phyloP scores from a whole-genome alignment of 164 flowering plant species.

The Magnolia changhungtana region DNA sequence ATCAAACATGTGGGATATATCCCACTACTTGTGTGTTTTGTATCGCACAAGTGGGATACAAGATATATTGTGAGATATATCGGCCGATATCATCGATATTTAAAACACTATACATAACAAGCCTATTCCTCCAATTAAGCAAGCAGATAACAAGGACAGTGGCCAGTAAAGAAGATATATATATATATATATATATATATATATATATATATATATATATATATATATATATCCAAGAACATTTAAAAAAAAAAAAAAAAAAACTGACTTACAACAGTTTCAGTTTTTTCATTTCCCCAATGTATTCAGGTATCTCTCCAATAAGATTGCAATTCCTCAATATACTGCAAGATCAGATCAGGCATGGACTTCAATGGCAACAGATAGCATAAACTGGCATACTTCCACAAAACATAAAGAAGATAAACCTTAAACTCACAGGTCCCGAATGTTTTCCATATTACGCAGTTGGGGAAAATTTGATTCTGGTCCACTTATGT shows the following conservation, averaged over 20 bases:
- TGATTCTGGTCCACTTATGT: constrained; percentile 41
- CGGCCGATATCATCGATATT: no score
- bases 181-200: no score
- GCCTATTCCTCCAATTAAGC: no score
- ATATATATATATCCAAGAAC: background rate
- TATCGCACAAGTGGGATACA: no score
- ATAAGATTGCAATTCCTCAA: constrained; percentile 24
- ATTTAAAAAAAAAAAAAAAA: background rate
- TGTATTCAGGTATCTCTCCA: constrained; percentile 14
- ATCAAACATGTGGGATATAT: no score
- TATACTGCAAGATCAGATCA: constrained; percentile 12
- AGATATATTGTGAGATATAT: no score
- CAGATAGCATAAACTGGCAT: background rate
- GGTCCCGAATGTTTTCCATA: constrained; percentile 26
- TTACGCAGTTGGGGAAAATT: constrained; percentile 43
- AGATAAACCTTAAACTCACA: constrained; percentile 37
- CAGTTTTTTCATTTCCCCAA: background rate
- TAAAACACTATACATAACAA: no score
- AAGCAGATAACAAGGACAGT: background rate
- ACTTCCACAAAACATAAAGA: background rate
- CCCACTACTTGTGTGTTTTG: no score
- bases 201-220: no score
- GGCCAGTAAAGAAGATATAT: background rate
- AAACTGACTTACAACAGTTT: constrained; percentile 6
- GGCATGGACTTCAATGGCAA: background rate